Base-by-base conservation (phyloP, 495 filamentous ascomycete genomes). In the Aspergillus diversus region DNA sequence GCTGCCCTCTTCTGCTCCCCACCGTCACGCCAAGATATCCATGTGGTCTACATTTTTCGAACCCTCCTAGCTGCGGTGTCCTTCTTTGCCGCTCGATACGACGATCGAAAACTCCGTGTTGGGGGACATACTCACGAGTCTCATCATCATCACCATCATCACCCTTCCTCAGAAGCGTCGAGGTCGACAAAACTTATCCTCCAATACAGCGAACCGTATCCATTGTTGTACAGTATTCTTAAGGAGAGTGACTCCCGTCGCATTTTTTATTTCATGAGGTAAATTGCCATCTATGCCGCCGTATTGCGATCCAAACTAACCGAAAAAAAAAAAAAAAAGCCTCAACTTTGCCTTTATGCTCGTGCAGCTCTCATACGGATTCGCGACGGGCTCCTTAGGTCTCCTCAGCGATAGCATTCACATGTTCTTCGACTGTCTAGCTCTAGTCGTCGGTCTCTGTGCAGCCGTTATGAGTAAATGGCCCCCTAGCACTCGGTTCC, bases 401-500 rank as follows among this genome's bases (percentile, higher is more conserved):
- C 82, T 99, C 4, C 87, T 99, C 5, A 97, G 92, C 66, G 95
- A 99, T 75, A 97, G 92, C 70, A 96, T 99, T 63, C 95, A 99
- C 75, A 99, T 99, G 95, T 96, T 99, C 71, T 99, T 99, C 65
- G 95, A 99, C 74, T 99, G 95, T 66, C 84, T 97, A 13, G 95
- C 95, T 17, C 83, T 99, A 21, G 88, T 90, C 1, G 91, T 98
- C 15, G 95, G 95, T 13, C 83, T 99, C 8, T 92, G 92, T 67
- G 95, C 95, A n/a, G 89, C 96, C 11, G 92, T 99, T 12, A 94
- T 96, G 83, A 96, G 92, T 71, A 98, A 98, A 75, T 97, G 94
- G 94, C 92, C 93, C 1, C 89, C 93, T 1, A 96, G 87, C 70
- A 80, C 87, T 64, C 76, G 89, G 17, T 98, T 97, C 65, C 95